phyloP scores from a whole-genome alignment of 306 rosid species.

The Inga laurina region DNA sequence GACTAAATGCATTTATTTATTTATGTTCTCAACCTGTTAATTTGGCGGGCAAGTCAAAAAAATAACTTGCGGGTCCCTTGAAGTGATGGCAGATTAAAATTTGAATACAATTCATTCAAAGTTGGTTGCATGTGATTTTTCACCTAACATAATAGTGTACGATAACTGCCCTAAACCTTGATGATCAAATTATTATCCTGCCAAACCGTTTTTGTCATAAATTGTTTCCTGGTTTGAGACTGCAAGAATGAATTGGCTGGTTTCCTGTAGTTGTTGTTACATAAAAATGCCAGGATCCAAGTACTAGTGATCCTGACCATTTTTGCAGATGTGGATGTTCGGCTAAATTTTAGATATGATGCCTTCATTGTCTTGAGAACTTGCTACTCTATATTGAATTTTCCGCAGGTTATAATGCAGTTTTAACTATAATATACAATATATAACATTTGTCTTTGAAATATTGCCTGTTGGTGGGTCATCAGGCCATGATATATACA shows the following conservation, averaged over 20 bases:
- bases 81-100: not conserved
- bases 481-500: constrained; percentile 7
- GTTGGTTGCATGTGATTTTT: not conserved
- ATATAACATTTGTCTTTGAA: not conserved
- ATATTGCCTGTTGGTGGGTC: not conserved
- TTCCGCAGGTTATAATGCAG: constrained; percentile 14
- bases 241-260: not conserved
- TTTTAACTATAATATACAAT: not conserved
- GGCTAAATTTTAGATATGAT: not conserved
- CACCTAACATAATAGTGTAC: not conserved
- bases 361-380: not conserved
- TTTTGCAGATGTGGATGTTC: not conserved
- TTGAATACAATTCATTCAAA: not conserved
- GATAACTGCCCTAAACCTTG: constrained; percentile 3
- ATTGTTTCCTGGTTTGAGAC: not conserved
- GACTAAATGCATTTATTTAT: not conserved
- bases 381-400: not conserved
- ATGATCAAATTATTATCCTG: not conserved
- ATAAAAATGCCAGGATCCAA: not conserved
- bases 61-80: not conserved
- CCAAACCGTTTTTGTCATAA: not conserved
- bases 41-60: not conserved
- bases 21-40: not conserved
- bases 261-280: constrained; percentile 8
- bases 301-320: not conserved